phyloP scores from a whole-genome alignment of 2,329 filamentous ascomycete genomes.

The Exophiala dermatitidis region DNA sequence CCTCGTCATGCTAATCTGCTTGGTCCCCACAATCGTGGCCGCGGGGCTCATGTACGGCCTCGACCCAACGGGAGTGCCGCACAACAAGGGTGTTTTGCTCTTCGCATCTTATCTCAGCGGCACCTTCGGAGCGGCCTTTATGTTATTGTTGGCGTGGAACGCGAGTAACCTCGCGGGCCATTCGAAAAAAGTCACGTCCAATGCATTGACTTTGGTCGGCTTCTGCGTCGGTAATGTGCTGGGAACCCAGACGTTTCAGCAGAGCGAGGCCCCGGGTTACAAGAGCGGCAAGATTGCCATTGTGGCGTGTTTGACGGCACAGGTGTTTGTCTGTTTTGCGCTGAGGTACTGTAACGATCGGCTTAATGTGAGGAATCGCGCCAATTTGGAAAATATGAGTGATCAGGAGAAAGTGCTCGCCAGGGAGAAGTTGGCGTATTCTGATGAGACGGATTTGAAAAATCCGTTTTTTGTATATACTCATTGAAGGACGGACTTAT shows the following conservation, averaged over 20 bases:
- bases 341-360: conserved; percentile 30
- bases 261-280: conserved; percentile 38
- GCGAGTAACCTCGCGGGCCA: conserved; percentile 44
- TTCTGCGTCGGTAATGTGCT: conserved; percentile 41
- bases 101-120: conserved; percentile 42
- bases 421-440: conserved; percentile 29
- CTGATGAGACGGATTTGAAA: conserved; percentile 28
- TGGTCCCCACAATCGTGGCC: conserved; percentile 44
- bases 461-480: conserved; percentile 31
- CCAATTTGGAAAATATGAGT: conserved; percentile 28
- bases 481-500: conserved; percentile 2
- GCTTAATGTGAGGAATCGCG: conserved; percentile 30
- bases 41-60: conserved; percentile 31
- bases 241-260: conserved; percentile 40
- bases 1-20: conserved; percentile 38
- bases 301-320: conserved; percentile 25
- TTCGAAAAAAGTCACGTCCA: conserved; percentile 46
- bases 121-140: conserved; percentile 39
- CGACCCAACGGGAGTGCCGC: conserved; percentile 30
- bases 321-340: conserved; percentile 30
- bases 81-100: conserved; percentile 38
- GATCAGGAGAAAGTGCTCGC: conserved; percentile 27
- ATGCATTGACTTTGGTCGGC: conserved; percentile 39
- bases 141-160: conserved; percentile 43
- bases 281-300: conserved; percentile 33